These are phyloP conservation scores for Alopecurus myosuroides DNA, from an alignment of 176 grass and related monocot species.

Conservation along the genomic window DNA sequence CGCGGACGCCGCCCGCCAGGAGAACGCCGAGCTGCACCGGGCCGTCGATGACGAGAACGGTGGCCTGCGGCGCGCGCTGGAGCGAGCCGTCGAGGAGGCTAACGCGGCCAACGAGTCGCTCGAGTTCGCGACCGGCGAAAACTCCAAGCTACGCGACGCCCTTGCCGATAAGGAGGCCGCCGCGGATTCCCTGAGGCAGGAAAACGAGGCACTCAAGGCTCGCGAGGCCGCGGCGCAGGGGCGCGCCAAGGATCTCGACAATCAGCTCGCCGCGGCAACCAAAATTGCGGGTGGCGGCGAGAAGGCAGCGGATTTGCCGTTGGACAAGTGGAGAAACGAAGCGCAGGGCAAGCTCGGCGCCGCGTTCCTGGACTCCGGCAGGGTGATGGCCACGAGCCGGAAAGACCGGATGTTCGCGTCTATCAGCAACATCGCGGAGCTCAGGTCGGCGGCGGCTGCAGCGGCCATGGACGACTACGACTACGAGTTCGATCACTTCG, in stretches of 20 bases:
- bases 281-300: not conserved
- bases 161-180: slow-evolving; percentile 36
- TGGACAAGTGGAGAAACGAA: slow-evolving; percentile 15
- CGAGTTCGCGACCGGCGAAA: slow-evolving; percentile 43
- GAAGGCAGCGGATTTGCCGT: not conserved
- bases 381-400: not conserved
- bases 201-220: slow-evolving; percentile 54
- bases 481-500: slow-evolving; percentile 62
- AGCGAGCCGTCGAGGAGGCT: slow-evolving; percentile 53
- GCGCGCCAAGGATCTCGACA: slow-evolving; percentile 54
- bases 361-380: slow-evolving; percentile 31
- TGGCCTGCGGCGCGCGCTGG: slow-evolving; percentile 51
- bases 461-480: slow-evolving; percentile 48
- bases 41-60: slow-evolving; percentile 49
- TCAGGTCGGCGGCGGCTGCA: slow-evolving; percentile 41
- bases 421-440: slow-evolving; percentile 69
- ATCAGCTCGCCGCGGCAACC: slow-evolving; percentile 35
- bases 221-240: slow-evolving; percentile 58
- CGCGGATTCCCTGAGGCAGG: slow-evolving; percentile 38
- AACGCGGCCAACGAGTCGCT: slow-evolving; percentile 45
- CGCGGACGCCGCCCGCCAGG: slow-evolving; percentile 12
- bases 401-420: slow-evolving; percentile 64
- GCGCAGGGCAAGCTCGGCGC: slow-evolving; percentile 43
- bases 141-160: slow-evolving; percentile 37
- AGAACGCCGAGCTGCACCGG: slow-evolving; percentile 38